These are phyloP conservation scores for Aspergillus cristatus DNA, from an alignment of 495 filamentous ascomycete genomes.

Conservation along the genomic window DNA sequence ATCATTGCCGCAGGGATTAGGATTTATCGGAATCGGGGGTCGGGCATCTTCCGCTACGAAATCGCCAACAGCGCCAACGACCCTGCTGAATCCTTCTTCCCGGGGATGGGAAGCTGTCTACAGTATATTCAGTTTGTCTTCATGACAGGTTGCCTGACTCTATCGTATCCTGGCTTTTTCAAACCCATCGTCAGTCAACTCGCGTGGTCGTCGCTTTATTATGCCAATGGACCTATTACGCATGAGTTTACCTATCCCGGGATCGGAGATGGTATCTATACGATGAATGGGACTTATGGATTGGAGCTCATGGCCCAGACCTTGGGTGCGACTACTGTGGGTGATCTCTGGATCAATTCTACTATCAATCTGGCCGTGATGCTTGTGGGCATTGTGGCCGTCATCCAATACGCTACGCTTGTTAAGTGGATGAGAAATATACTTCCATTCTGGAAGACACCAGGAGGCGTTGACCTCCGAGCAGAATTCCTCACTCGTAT, in stretches of 20 bases:
- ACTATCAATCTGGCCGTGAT: constrained; percentile 8
- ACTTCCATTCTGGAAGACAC: constrained; percentile 1
- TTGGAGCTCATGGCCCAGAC: constrained; percentile 4
- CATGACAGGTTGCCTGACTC: constrained; percentile 7
- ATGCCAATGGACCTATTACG: constrained; percentile 1
- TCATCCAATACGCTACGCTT: constrained; percentile 1
- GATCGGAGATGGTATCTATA: constrained; percentile 1
- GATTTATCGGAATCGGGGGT: background rate
- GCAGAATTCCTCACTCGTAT: constrained; percentile 1
- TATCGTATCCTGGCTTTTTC: constrained; percentile 6
- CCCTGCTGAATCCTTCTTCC: constrained; percentile 5
- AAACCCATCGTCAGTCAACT: constrained; percentile 1
- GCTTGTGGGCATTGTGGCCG: constrained; percentile 1
- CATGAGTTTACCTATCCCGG: constrained; percentile 1
- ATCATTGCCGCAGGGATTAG: constrained; percentile 1
- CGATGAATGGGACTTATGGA: constrained; percentile 1
- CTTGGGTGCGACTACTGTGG: constrained; percentile 6
- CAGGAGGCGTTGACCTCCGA: background rate
- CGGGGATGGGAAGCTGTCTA: constrained; percentile 6
- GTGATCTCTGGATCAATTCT: constrained; percentile 11
- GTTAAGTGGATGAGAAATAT: constrained; percentile 2
- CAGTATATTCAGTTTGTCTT: constrained; percentile 14
- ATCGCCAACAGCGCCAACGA: constrained; percentile 1
- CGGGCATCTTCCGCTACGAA: constrained; percentile 11
- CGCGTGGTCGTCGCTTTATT: constrained; percentile 1